phyloP scores from a whole-genome alignment of 129 eudicot species.

The Kitagawia praeruptora region DNA sequence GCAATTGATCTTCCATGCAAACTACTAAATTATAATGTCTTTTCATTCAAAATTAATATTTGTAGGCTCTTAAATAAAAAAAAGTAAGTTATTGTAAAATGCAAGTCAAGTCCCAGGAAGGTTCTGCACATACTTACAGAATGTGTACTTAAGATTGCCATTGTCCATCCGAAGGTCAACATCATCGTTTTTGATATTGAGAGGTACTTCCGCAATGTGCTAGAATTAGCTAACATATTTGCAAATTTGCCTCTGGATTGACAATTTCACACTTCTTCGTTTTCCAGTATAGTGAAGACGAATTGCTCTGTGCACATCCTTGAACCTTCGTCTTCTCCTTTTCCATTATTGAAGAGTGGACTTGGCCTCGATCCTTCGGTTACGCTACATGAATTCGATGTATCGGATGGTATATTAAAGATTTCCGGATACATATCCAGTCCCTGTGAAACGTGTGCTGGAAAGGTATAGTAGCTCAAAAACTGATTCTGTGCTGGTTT shows the following conservation, averaged over 20 bases:
- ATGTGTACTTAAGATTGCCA: constrained; percentile 61
- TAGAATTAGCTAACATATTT: constrained; percentile 6
- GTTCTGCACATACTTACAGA: constrained; percentile 63
- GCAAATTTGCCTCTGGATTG: neutral
- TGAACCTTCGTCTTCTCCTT: constrained; percentile 70
- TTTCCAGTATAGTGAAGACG: constrained; percentile 58
- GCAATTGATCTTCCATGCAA: too few relatives aligned
- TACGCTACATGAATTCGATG: constrained; percentile 38
- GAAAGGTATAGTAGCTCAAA: constrained; percentile 47
- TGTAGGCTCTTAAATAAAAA: neutral
- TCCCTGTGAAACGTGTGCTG: constrained; percentile 37
- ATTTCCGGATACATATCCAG: constrained; percentile 75
- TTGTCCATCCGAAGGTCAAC: constrained; percentile 58
- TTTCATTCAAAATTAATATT: neutral
- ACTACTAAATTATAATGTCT: neutral
- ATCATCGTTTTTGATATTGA: constrained; percentile 64
- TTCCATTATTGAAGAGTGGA: constrained; percentile 50
- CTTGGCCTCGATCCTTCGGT: constrained; percentile 49
- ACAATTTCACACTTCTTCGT: constrained; percentile 4
- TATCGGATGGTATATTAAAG: constrained; percentile 45
- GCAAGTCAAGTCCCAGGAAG: constrained; percentile 58
- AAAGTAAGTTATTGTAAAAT: constrained; percentile 6
- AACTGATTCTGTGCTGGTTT: neutral
- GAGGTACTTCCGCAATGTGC: constrained; percentile 35
- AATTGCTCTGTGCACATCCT: constrained; percentile 53